These are phyloP conservation scores for Senecio squalidus DNA, from an alignment of 140 eudicot genomes.

Conservation along the genomic window DNA sequence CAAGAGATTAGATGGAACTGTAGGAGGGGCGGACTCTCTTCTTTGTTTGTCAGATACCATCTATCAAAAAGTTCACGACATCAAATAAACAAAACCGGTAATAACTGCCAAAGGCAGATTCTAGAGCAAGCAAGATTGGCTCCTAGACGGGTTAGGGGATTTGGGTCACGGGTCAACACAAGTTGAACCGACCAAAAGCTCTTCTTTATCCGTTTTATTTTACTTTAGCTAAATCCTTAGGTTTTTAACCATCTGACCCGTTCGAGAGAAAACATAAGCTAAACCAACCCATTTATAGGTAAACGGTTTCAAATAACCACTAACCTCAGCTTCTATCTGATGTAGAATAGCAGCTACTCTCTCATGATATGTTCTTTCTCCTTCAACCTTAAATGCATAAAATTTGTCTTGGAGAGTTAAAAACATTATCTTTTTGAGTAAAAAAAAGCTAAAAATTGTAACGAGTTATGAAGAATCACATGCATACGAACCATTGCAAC, in stretches of 20 bases:
- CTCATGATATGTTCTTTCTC: slow-evolving; percentile 81
- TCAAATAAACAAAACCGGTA: slow-evolving; percentile 1
- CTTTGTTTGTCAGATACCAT: slow-evolving; percentile 95
- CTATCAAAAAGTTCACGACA: slow-evolving; percentile 34
- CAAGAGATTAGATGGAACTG: slow-evolving; percentile 47
- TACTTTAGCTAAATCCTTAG: neutral
- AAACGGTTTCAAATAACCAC: slow-evolving; percentile 16
- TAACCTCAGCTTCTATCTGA: slow-evolving; percentile 90
- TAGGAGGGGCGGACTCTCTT: slow-evolving; percentile 97
- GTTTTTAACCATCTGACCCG: slow-evolving; percentile 6
- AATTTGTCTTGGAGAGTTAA: slow-evolving; percentile 3
- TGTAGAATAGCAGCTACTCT: slow-evolving; percentile 92
- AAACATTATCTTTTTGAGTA: neutral
- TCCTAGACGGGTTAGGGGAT: neutral
- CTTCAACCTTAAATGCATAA: slow-evolving; percentile 65
- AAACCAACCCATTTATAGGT: slow-evolving; percentile 5
- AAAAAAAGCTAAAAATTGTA: neutral
- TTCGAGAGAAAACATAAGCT: slow-evolving; percentile 1
- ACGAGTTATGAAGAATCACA: neutral
- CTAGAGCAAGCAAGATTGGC: neutral
- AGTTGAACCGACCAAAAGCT: too few relatives aligned
- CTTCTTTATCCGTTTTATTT: too few relatives aligned
- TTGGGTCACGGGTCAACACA: neutral
- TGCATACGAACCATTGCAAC: slow-evolving; percentile 67
- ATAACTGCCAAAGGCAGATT: neutral